A percentile compares a stretch with the other conserved stretches of the same genome.
These are phyloP conservation scores for Leptographium procerum DNA, from an alignment of 2,329 filamentous ascomycete species.

Conservation along the genomic window DNA sequence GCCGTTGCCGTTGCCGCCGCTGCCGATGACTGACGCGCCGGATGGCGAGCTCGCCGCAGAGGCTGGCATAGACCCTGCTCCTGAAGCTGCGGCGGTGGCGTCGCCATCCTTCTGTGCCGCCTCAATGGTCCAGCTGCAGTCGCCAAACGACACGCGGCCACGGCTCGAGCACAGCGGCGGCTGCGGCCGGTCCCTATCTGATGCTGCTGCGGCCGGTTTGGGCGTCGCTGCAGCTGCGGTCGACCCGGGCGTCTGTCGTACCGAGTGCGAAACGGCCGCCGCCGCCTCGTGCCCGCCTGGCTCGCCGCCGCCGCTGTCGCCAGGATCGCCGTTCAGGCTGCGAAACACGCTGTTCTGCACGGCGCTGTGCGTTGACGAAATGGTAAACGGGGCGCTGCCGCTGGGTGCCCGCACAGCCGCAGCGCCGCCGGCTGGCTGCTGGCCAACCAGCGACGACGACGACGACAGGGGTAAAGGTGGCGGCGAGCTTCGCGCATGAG, in stretches of 20 bases:
- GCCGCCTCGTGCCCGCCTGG: background rate
- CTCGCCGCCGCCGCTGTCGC: no score
- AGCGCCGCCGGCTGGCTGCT: background rate
- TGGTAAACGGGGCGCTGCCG: background rate
- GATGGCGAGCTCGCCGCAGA: background rate
- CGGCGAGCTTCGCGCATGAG: background rate
- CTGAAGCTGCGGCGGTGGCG: background rate
- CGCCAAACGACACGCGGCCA: constrained; percentile 7
- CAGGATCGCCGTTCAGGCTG: constrained; percentile 5
- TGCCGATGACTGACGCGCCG: constrained; percentile 2
- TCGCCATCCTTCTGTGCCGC: constrained; percentile 4
- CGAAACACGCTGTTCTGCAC: constrained; percentile 3
- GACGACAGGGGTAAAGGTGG: background rate
- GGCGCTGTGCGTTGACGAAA: background rate
- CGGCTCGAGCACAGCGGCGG: constrained; percentile 9
- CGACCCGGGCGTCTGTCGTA: background rate
- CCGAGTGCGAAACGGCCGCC: background rate
- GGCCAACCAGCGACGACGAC: background rate
- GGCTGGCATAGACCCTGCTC: background rate
- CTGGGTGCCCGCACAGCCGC: background rate
- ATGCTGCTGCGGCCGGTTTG: background rate
- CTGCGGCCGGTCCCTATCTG: background rate
- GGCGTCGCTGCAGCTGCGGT: background rate
- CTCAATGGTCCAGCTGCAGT: constrained; percentile 7
- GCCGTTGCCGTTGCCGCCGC: constrained; percentile 6